phyloP scores from a whole-genome alignment of 192 early-diverging fungal genomes.

The Polychytrium aggregatum region DNA sequence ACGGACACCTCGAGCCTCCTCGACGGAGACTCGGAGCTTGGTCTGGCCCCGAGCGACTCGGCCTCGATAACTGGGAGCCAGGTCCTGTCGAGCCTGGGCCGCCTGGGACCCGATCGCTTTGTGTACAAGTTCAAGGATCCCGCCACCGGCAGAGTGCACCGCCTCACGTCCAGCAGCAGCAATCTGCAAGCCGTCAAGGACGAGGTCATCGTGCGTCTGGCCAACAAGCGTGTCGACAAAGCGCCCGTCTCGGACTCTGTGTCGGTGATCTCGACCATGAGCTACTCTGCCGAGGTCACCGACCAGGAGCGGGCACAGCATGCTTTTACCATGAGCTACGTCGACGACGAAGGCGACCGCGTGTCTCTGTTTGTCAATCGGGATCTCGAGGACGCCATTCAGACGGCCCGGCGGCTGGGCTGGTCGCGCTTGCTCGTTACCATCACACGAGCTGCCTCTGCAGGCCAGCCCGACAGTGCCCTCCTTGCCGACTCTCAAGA shows the following conservation, averaged over 20 bases:
- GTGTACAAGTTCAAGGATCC: slow-evolving; percentile 24
- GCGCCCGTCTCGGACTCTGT: neutral
- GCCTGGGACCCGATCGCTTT: slow-evolving; percentile 6
- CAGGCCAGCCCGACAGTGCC: no score
- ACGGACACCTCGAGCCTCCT: no score
- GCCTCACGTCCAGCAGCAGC: slow-evolving; percentile 21
- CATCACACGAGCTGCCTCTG: no score
- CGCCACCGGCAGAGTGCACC: slow-evolving; percentile 13
- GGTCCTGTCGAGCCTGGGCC: no score
- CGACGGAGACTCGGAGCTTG: no score
- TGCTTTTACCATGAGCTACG: slow-evolving; percentile 53
- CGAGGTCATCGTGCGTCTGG: neutral
- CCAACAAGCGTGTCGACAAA: no score
- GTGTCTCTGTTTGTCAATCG: slow-evolving; percentile 66
- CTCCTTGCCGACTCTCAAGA: no score
- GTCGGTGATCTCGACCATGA: no score
- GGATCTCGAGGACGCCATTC: slow-evolving; percentile 76
- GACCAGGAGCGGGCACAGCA: no score
- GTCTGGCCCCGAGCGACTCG: neutral
- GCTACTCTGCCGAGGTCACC: no score
- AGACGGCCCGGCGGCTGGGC: slow-evolving; percentile 65
- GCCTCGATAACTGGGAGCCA: no score
- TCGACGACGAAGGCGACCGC: slow-evolving; percentile 86
- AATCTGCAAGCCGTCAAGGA: no score
- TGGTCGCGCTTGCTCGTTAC: slow-evolving; percentile 50